phyloP scores from a whole-genome alignment of 2,329 filamentous ascomycete genomes.

The Xylariaceae sp. region DNA sequence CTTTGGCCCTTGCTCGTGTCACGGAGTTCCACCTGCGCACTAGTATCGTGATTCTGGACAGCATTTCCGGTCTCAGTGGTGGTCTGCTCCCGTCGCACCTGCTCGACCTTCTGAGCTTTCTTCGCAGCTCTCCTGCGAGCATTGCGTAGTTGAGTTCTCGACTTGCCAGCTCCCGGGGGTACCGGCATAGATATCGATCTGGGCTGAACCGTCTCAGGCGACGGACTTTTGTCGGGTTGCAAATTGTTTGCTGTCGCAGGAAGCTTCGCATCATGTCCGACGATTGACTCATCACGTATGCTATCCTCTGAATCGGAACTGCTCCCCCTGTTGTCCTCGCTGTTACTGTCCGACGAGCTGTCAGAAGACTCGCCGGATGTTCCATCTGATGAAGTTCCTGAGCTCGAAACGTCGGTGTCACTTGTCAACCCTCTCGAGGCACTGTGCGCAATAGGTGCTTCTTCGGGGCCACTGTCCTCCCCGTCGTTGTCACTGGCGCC shows the following conservation, averaged over 20 bases:
- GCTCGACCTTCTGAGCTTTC: constrained; percentile 27
- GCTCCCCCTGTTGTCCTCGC: constrained; percentile 24
- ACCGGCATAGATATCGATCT: constrained; percentile 16
- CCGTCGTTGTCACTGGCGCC: constrained; percentile 19
- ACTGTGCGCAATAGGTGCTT: background rate
- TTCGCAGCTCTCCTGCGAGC: constrained; percentile 44
- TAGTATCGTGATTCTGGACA: constrained; percentile 6
- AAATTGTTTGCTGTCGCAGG: background rate
- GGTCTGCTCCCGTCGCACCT: constrained; percentile 5
- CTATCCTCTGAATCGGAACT: constrained; percentile 21
- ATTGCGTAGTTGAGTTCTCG: constrained; percentile 51
- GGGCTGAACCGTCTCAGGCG: background rate
- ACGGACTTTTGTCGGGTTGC: background rate
- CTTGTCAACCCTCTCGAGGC: background rate
- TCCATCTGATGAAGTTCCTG: background rate
- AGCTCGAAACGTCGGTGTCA: background rate
- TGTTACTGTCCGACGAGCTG: constrained; percentile 1
- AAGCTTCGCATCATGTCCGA: background rate
- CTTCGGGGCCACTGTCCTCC: constrained; percentile 4
- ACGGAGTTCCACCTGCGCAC: constrained; percentile 4
- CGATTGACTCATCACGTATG: background rate
- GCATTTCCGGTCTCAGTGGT: background rate
- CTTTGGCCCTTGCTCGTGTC: too few relatives aligned
- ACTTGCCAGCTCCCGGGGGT: constrained; percentile 37
- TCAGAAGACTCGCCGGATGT: background rate